Evolutionary conservation across 331 rosid genomes (phyloP).

Genomic region (Quercus phellos): DNA sequence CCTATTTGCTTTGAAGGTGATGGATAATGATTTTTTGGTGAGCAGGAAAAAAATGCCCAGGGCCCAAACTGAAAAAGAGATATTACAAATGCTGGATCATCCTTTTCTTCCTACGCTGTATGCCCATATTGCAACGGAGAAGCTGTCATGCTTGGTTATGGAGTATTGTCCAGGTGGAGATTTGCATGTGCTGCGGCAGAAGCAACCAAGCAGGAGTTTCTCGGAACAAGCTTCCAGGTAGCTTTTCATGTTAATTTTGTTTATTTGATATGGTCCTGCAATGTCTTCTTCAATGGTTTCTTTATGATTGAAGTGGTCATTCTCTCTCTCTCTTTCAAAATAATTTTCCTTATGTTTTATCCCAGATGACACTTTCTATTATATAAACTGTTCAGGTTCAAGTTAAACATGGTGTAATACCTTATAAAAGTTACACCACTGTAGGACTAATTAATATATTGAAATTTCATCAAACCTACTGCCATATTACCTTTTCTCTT

Average conservation of each 20-base stretch:
- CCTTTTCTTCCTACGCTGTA: constrained; percentile 94
- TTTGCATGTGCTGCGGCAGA: constrained; percentile 90
- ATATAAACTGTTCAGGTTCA: neutral
- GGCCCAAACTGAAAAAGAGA: constrained; percentile 95
- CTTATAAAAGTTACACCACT: too few relatives aligned
- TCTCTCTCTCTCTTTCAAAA: neutral
- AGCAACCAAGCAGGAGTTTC: constrained; percentile 72
- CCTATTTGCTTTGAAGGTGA: constrained; percentile 83
- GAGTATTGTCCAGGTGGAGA: constrained; percentile 97
- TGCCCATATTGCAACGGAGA: constrained; percentile 67
- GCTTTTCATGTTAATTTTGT: neutral
- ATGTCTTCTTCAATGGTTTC: neutral
- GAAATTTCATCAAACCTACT: neutral
- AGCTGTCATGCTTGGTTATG: constrained; percentile 87
- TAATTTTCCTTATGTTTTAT: neutral
- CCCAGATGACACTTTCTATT: neutral
- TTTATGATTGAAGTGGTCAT: neutral
- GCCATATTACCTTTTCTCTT: neutral
- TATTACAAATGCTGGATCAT: constrained; percentile 88
- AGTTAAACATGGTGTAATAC: neutral
- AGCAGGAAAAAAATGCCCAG: constrained; percentile 73
- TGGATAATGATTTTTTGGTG: constrained; percentile 85
- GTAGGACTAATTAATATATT: neutral
- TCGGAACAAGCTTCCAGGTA: constrained; percentile 89
- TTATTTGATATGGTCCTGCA: neutral